A percentile compares a stretch with the other conserved stretches of the same genome.
Evolutionary conservation across 257 asterid genomes (phyloP).

Genomic region (Prunella vulgaris): DNA sequence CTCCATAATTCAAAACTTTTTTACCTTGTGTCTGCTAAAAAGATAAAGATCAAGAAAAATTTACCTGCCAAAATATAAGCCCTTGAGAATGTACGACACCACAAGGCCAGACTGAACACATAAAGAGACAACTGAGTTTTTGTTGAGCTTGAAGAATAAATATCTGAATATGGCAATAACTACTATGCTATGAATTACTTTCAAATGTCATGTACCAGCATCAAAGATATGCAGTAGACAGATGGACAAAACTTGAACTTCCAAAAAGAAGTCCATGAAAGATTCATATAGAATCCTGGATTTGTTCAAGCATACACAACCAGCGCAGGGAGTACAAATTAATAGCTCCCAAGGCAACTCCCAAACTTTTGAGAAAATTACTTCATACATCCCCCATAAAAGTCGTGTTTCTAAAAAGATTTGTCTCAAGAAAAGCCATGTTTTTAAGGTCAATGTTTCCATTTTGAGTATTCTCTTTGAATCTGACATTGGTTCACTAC

Average conservation of each 20-base stretch:
- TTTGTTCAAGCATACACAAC: background rate
- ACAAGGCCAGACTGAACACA: constrained; percentile 77
- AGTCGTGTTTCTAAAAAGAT: background rate
- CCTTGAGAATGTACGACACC: constrained; percentile 68
- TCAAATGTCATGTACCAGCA: background rate
- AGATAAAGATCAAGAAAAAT: background rate
- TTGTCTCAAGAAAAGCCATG: background rate
- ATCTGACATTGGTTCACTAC: background rate
- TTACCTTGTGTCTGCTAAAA: background rate
- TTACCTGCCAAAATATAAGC: constrained; percentile 82
- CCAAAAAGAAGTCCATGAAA: background rate
- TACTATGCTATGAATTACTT: background rate
- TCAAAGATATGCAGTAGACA: background rate
- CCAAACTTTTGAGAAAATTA: background rate
- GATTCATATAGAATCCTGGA: background rate
- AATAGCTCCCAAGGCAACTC: too few relatives aligned
- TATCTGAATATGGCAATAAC: background rate
- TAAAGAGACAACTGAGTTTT: constrained; percentile 11
- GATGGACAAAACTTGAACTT: background rate
- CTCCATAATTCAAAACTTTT: background rate
- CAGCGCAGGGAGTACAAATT: background rate
- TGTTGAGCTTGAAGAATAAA: constrained; percentile 3
- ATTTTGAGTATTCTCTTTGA: background rate
- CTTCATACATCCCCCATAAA: background rate
- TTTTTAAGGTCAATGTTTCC: background rate